A percentile compares a stretch with the other conserved stretches of the same genome.
Evolutionary conservation across 768 basidiomycete species (phyloP).

Genomic region (Phlegmacium glaucopus): DNA sequence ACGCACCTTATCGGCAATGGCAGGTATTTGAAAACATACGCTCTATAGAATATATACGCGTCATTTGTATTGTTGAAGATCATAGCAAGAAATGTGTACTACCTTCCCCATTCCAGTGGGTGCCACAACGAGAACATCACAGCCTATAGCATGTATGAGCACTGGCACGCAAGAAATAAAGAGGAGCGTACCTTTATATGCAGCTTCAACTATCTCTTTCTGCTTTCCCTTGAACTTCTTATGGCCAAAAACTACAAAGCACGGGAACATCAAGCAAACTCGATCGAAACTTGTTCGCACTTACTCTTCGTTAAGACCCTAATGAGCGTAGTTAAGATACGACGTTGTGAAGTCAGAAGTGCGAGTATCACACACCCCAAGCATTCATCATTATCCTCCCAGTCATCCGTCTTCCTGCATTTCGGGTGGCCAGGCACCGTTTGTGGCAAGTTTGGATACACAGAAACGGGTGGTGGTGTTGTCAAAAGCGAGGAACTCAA

Average conservation of each 20-base stretch:
- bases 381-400: no score
- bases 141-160: constrained; percentile 36
- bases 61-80: background rate
- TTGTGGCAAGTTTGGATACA: no score
- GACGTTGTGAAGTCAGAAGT: no score
- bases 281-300: background rate
- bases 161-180: background rate
- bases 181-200: constrained; percentile 47
- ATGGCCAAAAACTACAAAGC: constrained; percentile 64
- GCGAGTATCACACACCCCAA: no score
- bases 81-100: constrained; percentile 1
- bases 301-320: constrained; percentile 17
- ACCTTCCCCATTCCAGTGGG: constrained; percentile 93
- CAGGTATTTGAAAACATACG: constrained; percentile 83
- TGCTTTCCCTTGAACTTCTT: constrained; percentile 72
- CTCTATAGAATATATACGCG: constrained; percentile 42
- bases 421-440: no score
- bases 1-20: constrained; percentile 55
- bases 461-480: no score
- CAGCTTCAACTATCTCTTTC: constrained; percentile 70
- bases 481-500: no score
- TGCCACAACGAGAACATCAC: constrained; percentile 75
- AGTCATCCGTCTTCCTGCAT: no score
- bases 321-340: background rate
- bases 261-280: background rate